Evolutionary conservation across 1,139 yeast species (phyloP).

Genomic region (Zygotorulaspora mrakii): DNA sequence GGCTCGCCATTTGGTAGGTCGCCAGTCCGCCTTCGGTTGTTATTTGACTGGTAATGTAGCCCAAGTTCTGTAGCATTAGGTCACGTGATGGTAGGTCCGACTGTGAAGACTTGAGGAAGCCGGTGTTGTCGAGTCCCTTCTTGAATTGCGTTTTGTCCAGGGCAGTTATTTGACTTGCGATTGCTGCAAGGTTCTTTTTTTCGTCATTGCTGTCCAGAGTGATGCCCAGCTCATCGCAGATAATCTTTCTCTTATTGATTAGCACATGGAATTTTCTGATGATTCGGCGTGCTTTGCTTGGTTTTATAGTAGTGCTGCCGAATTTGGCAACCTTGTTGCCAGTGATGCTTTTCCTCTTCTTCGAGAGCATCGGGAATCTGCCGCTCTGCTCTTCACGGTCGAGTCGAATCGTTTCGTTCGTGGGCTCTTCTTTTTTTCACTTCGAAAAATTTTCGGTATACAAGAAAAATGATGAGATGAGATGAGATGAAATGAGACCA

Average conservation of each 20-base stretch:
- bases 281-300: constrained; percentile 60
- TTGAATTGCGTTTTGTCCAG: background rate
- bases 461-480: constrained; percentile 12
- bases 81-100: constrained; percentile 9
- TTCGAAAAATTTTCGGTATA: constrained; percentile 12
- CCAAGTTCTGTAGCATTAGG: constrained; percentile 39
- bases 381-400: background rate
- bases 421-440: too few relatives aligned
- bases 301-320: constrained; percentile 48
- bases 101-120: background rate
- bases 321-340: constrained; percentile 32
- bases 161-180: constrained; percentile 6
- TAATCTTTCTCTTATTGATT: constrained; percentile 46
- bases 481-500: constrained; percentile 20
- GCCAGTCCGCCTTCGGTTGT: constrained; percentile 62
- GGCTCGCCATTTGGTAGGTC: constrained; percentile 81
- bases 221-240: constrained; percentile 36
- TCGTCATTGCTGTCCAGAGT: constrained; percentile 21
- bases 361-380: constrained; percentile 20
- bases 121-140: constrained; percentile 1
- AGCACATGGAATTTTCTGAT: constrained; percentile 67
- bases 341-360: constrained; percentile 37
- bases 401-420: too few relatives aligned
- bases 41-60: constrained; percentile 57
- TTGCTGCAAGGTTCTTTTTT: constrained; percentile 32